A percentile compares a stretch with the other conserved stretches of the same genome.
These are phyloP conservation scores for Gleditsia sinensis DNA, from an alignment of 306 rosid species.

Conservation along the genomic window DNA sequence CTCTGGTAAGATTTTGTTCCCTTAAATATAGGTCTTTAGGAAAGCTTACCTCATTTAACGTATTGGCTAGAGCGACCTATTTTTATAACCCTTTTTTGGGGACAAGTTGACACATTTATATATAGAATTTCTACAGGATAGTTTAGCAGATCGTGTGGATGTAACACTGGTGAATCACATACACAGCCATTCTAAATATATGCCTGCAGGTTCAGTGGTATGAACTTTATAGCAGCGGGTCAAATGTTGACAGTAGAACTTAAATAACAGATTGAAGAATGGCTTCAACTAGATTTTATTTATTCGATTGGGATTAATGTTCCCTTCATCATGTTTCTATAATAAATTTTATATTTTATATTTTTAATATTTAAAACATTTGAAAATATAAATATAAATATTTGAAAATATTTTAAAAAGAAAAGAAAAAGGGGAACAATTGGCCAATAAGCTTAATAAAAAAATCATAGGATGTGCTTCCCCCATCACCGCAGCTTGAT, in stretches of 20 bases:
- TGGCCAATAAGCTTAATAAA: no score
- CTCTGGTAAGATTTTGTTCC: conserved; percentile 32
- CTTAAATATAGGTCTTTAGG: conserved; percentile 34
- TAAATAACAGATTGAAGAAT: neutral
- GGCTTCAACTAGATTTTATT: conserved; percentile 3
- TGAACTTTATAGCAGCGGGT: conserved; percentile 11
- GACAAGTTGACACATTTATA: conserved; percentile 30
- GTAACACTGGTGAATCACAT: no score
- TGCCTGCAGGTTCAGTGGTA: conserved; percentile 7
- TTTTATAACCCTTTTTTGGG: conserved; percentile 24
- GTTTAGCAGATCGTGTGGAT: neutral
- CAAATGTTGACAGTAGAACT: conserved; percentile 23
- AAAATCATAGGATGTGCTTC: no score
- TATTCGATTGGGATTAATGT: conserved; percentile 43
- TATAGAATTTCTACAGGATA: conserved; percentile 33
- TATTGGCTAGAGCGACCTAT: conserved; percentile 11
- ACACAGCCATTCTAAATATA: neutral
- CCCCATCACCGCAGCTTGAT: no score
- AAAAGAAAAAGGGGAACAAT: no score
- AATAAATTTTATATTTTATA: no score
- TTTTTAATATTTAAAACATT: no score
- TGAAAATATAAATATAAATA: no score
- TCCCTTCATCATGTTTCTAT: no score
- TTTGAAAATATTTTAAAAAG: no score
- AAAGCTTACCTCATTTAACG: conserved; percentile 29